These are phyloP conservation scores for Ogataea ramenticola DNA, from an alignment of 805 yeast species.

Conservation along the genomic window DNA sequence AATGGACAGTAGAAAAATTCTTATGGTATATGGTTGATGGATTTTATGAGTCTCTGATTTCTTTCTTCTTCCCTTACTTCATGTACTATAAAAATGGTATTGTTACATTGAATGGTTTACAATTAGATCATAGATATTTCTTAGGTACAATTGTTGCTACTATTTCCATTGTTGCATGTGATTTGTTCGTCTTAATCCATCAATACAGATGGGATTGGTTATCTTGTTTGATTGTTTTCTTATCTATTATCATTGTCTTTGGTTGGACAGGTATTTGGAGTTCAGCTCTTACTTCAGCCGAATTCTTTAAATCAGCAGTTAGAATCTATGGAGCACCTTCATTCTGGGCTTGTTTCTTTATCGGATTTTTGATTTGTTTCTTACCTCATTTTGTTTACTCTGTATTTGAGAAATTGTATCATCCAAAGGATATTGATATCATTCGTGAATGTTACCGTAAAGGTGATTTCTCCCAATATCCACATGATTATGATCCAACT, in stretches of 20 bases:
- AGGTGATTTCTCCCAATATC: slow-evolving; percentile 65
- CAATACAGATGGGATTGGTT: slow-evolving; percentile 79
- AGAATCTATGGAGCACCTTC: slow-evolving; percentile 53
- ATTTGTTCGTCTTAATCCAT: slow-evolving; percentile 57
- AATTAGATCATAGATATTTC: slow-evolving; percentile 62
- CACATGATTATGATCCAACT: slow-evolving; percentile 68
- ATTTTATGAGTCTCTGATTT: slow-evolving; percentile 59
- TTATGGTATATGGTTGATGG: slow-evolving; percentile 63
- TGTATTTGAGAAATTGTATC: slow-evolving; percentile 40
- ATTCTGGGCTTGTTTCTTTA: slow-evolving; percentile 62
- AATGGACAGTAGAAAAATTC: slow-evolving; percentile 57
- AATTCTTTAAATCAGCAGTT: slow-evolving; percentile 61
- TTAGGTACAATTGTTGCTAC: slow-evolving; percentile 58
- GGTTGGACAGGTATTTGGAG: slow-evolving; percentile 82
- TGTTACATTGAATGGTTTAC: slow-evolving; percentile 38
- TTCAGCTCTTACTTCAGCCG: slow-evolving; percentile 36
- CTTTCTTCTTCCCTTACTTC: slow-evolving; percentile 63
- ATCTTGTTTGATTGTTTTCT: slow-evolving; percentile 39
- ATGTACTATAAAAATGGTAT: slow-evolving; percentile 39
- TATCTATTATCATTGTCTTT: slow-evolving; percentile 53
- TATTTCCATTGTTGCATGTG: slow-evolving; percentile 57
- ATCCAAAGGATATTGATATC: slow-evolving; percentile 66
- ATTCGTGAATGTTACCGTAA: slow-evolving; percentile 60
- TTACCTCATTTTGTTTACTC: slow-evolving; percentile 64
- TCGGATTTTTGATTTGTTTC: slow-evolving; percentile 58